Conservation (phyloP, 1,139 yeast species). For the Saccharomycopsis phalli region DNA sequence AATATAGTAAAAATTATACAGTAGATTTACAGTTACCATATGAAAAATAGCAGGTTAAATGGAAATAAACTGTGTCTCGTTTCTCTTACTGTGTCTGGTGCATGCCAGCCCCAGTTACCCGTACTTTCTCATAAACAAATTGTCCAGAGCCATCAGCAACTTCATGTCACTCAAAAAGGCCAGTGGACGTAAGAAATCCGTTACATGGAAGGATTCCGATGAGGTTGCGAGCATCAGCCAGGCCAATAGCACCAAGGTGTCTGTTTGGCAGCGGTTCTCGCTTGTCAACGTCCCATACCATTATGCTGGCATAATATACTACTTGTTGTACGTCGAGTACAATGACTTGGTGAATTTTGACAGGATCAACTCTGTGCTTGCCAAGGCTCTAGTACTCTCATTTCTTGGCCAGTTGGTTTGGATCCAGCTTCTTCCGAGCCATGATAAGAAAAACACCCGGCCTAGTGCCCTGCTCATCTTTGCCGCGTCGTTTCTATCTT, state of each 20-base stretch:
- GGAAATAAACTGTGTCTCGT: too few species aligned
- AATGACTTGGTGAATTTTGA: slow-evolving; percentile 16
- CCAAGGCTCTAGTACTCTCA: slow-evolving; percentile 14
- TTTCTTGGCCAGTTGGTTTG: slow-evolving; percentile 17
- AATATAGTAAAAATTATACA: too few species aligned
- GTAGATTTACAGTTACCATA: too few species aligned
- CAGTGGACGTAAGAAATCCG: slow-evolving; percentile 15
- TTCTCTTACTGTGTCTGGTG: too few species aligned
- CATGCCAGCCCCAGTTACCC: too few species aligned
- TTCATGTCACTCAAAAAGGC: slow-evolving; percentile 11
- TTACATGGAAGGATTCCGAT: slow-evolving; percentile 17
- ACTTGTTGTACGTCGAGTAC: slow-evolving; percentile 16
- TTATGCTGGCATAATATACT: slow-evolving; percentile 12
- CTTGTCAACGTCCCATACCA: slow-evolving; percentile 17
- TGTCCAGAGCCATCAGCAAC: too few species aligned
- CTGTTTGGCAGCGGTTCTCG: not conserved
- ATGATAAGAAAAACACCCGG: not conserved
- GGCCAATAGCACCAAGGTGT: not conserved
- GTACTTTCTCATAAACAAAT: too few species aligned
- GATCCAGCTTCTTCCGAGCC: slow-evolving; percentile 6
- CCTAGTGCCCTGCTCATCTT: slow-evolving; percentile 6
- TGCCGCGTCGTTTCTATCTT: slow-evolving; percentile 9
- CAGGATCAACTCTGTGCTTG: slow-evolving; percentile 14
- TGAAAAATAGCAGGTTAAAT: too few species aligned
- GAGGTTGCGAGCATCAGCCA: not conserved